phyloP scores from a whole-genome alignment of 2,329 filamentous ascomycete species.

The Xenoacremonium recifei region DNA sequence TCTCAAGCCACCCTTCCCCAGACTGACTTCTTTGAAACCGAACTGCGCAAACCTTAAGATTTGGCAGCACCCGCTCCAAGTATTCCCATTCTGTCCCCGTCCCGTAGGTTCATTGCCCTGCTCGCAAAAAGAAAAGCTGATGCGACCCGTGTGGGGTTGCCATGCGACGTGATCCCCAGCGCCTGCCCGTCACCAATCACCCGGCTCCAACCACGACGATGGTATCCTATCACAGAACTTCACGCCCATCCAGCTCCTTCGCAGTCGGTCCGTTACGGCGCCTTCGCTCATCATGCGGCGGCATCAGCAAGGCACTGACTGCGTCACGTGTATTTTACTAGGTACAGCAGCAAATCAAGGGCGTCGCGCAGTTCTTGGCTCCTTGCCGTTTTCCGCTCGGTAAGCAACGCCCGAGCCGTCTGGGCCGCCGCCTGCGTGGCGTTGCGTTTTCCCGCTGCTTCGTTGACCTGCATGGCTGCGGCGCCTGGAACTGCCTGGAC shows the following conservation, averaged over 20 bases:
- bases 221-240: conserved; percentile 29
- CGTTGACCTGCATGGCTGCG: background rate
- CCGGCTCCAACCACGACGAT: conserved; percentile 22
- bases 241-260: conserved; percentile 14
- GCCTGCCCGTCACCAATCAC: conserved; percentile 24
- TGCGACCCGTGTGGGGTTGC: conserved; percentile 24
- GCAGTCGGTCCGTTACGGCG: conserved; percentile 29
- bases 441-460: background rate
- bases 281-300: too few relatives aligned
- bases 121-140: too few relatives aligned
- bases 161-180: conserved; percentile 21
- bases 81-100: too few relatives aligned
- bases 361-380: background rate
- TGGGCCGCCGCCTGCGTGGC: too few relatives aligned
- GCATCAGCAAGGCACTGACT: too few relatives aligned
- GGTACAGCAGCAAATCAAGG: background rate
- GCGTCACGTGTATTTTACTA: background rate
- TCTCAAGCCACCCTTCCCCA: too few relatives aligned
- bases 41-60: too few relatives aligned
- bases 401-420: background rate
- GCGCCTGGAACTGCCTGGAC: background rate
- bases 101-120: too few relatives aligned
- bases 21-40: too few relatives aligned
- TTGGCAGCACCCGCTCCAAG: too few relatives aligned
- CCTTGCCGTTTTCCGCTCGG: background rate